Base-by-base conservation (phyloP, 2,329 filamentous ascomycete genomes). In the Ramularia collo-cygni region DNA sequence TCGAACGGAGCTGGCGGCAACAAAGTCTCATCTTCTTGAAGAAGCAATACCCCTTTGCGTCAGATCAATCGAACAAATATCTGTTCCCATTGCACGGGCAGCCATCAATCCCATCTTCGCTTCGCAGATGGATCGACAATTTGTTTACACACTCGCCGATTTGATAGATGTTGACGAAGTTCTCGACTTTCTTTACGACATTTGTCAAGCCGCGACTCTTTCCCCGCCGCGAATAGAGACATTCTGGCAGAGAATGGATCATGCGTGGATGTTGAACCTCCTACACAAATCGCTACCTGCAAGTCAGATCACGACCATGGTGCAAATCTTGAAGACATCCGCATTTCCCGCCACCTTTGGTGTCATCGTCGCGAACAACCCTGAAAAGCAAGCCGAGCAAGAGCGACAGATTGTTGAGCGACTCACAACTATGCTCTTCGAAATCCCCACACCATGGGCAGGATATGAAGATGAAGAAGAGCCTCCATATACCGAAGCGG, bases 221-320 rank as follows among this genome's bases (percentile, higher is more conserved):
- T 47, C 66, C 17, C 41, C 60, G 4, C 64, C 68, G 13, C 59
- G 62, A 2, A 64, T 69, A 2, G 57, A 56, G 12, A 60, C 55
- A 9, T 84, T 88, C 53, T 92, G 85, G 85, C 73, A 69, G 44
- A 63, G 70, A 27, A 76, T 88, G 44, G 74, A 80, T 3, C 72
- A 78, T 16, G 76, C 83, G 31, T 79, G 83, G 47, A 73, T 83
- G 8, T 63, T 85, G 9, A 67, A 84, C 40, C 74, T 85, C 52
- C 69, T 90, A 1, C 79, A 76, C 43, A 75, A 76, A 19, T 79
- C 79, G 39, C 83, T 88, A 44, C 74, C 75, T 1, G 64, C 77
- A 1, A 60, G 68, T 2, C 79, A 86, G 35, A 80, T 85, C 38
- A 64, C 76, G 1, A 68, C 72, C 18, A 81, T 81, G 66, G 65